These are phyloP conservation scores for Penicillium canariense DNA, from an alignment of 495 filamentous ascomycete species.

Conservation along the genomic window DNA sequence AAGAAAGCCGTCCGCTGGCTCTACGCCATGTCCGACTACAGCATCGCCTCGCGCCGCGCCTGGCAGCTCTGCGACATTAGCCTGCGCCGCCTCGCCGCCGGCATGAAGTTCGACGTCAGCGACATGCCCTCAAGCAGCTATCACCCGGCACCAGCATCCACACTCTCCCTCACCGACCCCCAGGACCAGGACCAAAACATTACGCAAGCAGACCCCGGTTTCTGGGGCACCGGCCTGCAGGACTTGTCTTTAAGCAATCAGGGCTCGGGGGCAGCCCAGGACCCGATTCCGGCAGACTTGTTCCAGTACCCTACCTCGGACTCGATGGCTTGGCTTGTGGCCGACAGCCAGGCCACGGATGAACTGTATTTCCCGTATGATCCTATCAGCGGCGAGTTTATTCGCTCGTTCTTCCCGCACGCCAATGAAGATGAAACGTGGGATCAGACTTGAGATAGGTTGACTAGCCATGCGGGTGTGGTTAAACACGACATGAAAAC, in stretches of 20 bases:
- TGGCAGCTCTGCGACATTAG: constrained; percentile 54
- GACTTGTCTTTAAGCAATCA: constrained; percentile 2
- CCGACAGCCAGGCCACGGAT: constrained; percentile 13
- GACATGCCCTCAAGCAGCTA: constrained; percentile 37
- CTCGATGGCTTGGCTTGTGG: constrained; percentile 5
- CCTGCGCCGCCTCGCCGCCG: constrained; percentile 38
- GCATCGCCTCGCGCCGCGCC: constrained; percentile 54
- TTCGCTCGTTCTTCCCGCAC: constrained; percentile 44
- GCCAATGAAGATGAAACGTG: constrained; percentile 26
- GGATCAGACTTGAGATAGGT: constrained; percentile 5
- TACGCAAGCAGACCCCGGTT: background rate
- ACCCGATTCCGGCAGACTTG: background rate
- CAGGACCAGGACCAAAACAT: background rate
- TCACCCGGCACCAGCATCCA: constrained; percentile 18
- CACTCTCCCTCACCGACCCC: constrained; percentile 3
- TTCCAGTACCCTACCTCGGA: constrained; percentile 8
- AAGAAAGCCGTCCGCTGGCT: constrained; percentile 59
- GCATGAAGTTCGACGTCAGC: constrained; percentile 42
- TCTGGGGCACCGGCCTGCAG: constrained; percentile 13
- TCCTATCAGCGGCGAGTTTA: constrained; percentile 46
- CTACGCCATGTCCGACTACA: constrained; percentile 50
- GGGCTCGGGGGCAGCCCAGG: background rate
- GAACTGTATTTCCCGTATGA: constrained; percentile 47
- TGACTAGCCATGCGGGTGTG: too few species aligned
- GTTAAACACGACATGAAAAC: too few species aligned